Base-by-base conservation (phyloP, 2,329 filamentous ascomycete genomes). In the Lithohypha guttulata region DNA sequence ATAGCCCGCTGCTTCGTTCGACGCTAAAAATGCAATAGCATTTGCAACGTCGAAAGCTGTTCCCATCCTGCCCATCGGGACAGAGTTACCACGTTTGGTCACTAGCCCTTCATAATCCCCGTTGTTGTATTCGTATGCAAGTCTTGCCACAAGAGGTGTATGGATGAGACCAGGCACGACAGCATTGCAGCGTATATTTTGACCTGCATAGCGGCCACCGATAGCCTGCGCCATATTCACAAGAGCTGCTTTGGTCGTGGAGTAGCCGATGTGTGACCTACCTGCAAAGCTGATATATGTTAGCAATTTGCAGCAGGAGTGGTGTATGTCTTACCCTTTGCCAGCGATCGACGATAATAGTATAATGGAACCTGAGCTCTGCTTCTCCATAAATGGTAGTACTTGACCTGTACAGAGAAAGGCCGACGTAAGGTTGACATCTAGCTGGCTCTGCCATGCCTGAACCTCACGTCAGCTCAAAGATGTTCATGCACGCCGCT, bases 21-120 rank as follows among this genome's bases (percentile, higher is more conserved):
- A 75, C 2, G 65, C 73, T 39, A 79, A 58, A 47, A 76, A 79
- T 9, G 71, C 51, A 4, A 66, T 71, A 1, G 71, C 64, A 52
- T 73, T 66, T 0, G 73, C 70, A 4, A 78, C 69, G 54, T 79
- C 75, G 59, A 70, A 72, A 0, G 72, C 69, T 51, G 71, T 68
- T 0, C 74, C 74, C 66, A 78, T 76, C 22, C 57, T 60, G 0
- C 73, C 73, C 61, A 71, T 70, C 0, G 75, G 75, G 1, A 77
- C 71, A 49, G 77, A 73, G 5, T 56, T 56, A 38, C 75, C 64
- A 43, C 75, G 66, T 45, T 67, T 66, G 42, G 59, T 60, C 36
- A 65, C 58, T 44, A 73, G 75, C 31, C 62, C 68, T 21, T 67
- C 67, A 34, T 69, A 63, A 17, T 66, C 62, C 1, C 61, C 68